A percentile compares a stretch with the other conserved stretches of the same genome.
phyloP scores from a whole-genome alignment of 352 stramenopile genomes.

The Phytophthora boehmeriae region DNA sequence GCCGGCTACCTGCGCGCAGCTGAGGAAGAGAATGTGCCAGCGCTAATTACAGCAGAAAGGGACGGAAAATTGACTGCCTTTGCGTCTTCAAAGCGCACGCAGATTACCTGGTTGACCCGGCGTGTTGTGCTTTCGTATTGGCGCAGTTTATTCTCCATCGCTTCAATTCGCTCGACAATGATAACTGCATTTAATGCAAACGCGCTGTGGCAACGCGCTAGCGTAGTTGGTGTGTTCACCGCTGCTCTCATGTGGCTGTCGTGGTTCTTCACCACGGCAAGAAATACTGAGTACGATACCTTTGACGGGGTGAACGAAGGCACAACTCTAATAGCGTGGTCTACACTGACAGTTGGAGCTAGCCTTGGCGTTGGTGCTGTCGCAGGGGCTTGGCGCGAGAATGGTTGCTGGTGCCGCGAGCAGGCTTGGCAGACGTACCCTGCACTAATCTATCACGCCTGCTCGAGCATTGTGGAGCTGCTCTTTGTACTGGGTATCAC shows the following conservation, averaged over 20 bases:
- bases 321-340: conserved; percentile 28
- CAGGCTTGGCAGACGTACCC: conserved; percentile 31
- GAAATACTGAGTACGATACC: conserved; percentile 30
- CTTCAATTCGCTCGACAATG: conserved; percentile 5
- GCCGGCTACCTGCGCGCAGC: conserved; percentile 23
- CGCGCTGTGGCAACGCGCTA: conserved; percentile 13
- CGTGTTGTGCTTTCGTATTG: conserved; percentile 34
- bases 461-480: conserved; percentile 21
- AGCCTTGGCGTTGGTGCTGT: conserved; percentile 12
- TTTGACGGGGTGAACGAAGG: conserved; percentile 34
- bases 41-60: conserved; percentile 20
- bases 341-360: conserved; percentile 25
- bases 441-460: conserved; percentile 22
- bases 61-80: conserved; percentile 12
- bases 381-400: conserved; percentile 14
- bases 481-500: conserved; percentile 16
- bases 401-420: conserved; percentile 31
- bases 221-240: conserved; percentile 14
- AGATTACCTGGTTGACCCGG: conserved; percentile 24
- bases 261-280: conserved; percentile 25
- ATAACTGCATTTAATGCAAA: neutral
- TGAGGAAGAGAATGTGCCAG: conserved; percentile 8
- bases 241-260: conserved; percentile 19
- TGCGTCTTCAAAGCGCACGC: conserved; percentile 19
- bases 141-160: conserved; percentile 16